A percentile compares a stretch with the other conserved stretches of the same genome.
Conservation (phyloP, 2,329 filamentous ascomycete species). For the Ampelomyces quisqualis region DNA sequence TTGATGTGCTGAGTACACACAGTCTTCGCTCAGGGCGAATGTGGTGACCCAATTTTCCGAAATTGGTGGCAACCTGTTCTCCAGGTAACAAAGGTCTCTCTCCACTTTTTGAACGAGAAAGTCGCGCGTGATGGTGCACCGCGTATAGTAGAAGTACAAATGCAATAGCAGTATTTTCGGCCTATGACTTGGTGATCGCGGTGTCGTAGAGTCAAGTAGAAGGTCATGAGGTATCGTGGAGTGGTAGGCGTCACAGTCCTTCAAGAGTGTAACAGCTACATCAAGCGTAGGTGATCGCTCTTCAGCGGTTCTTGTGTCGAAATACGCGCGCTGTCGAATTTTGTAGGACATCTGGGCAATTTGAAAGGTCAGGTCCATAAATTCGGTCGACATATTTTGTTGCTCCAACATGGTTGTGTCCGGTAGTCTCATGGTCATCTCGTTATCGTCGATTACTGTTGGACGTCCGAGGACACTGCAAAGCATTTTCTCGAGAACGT, state of each 20-base stretch:
- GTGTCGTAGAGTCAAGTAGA: conserved; percentile 9
- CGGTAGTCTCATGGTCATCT: conserved; percentile 24
- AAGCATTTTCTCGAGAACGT: conserved; percentile 28
- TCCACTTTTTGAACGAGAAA: conserved; percentile 30
- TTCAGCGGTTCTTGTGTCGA: conserved; percentile 19
- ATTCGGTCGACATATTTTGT: conserved; percentile 16
- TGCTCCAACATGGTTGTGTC: conserved; percentile 22
- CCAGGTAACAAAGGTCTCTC: conserved; percentile 17
- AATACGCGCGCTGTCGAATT: conserved; percentile 27
- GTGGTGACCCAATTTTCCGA: conserved; percentile 17
- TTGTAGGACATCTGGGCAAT: conserved; percentile 21
- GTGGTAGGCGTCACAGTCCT: too few species aligned
- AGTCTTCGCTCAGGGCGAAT: conserved; percentile 26
- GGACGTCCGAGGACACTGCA: conserved; percentile 30
- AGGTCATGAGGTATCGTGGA: too few species aligned
- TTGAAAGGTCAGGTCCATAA: conserved; percentile 14
- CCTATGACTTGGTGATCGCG: conserved; percentile 12
- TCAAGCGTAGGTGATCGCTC: conserved; percentile 22
- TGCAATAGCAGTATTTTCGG: conserved; percentile 21
- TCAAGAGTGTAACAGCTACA: conserved; percentile 14
- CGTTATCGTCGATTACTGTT: conserved; percentile 28
- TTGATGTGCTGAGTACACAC: conserved; percentile 28
- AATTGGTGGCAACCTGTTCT: conserved; percentile 8
- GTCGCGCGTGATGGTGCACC: conserved; percentile 28
- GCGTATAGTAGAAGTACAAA: conserved; percentile 26